Base-by-base conservation (phyloP, 371 early-diverging fungal genomes). In the Chytridium lagenaria region DNA sequence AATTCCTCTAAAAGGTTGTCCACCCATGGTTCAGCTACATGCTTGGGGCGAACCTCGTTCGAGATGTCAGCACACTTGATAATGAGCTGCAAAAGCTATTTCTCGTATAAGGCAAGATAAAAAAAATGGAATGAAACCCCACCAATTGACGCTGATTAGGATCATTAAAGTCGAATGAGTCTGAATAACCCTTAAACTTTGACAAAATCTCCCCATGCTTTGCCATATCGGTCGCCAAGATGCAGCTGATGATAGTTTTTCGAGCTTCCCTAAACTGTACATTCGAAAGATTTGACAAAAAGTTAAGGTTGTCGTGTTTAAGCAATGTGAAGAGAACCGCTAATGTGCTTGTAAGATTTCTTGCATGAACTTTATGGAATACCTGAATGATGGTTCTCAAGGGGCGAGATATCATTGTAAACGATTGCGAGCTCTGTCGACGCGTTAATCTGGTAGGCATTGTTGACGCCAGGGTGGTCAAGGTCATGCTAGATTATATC, bases 11-110 rank as follows among this genome's bases (percentile, higher is more conserved):
- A 73, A 30, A 88, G 74, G 68, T 78, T 77, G 73, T 86, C 88
- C n/a, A 87, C 85, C 88, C 88, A 88, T n/a, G 86, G 85, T 64
- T 88, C 87, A 1, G 84, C 79, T 12, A 88, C 77, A 40, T 81
- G 73, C 50, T 78, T 80, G 2, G 83, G 83, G 19, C 85, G 74
- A 22, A 80, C 83, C 73, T 87, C 88, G 75, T 86, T 87, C 39
- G 78, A 78, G 39, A 87, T 84, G 57, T 87, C 88, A 37, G 84
- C 68, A 71, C 87, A 87, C 61, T 87, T 87, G 26, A 81, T 77
- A 50, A 87, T 76, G 76, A 86, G 78, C 72, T 84, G 84, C 16
- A 85, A 52, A 16, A 87, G 80, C 84, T 85, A 38, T 38, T 2
- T 28, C 15, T 68, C 50, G 33, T n/a, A 22, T 10, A 50, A 31